Evolutionary conservation across 2,329 filamentous ascomycete genomes (phyloP), one percentile per base, ranked within the genome.

Genomic region (Sarocladium strictum): DNA sequence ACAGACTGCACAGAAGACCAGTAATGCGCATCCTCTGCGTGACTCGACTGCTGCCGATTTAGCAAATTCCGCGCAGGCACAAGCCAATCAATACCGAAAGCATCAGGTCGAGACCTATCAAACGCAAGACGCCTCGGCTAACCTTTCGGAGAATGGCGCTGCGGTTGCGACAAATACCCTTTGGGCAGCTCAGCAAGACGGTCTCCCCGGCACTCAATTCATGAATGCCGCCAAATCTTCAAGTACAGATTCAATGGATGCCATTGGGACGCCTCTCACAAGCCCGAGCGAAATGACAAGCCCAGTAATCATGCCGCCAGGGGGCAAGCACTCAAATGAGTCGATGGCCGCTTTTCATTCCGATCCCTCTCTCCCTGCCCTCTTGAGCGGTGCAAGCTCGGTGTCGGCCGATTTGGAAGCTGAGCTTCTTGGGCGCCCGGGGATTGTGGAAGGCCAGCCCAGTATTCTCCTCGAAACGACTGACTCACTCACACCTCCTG

Each of bases 381-480:
- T 86, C 7, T 72, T 86, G 11, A 86, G 83, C 55, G 80, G 83
- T 11, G 80, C 82, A 9, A 85, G 82, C 62, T 86, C 83, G 2
- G 76, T 85, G 10, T 86, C 81, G 14, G 81, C 79, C 1, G 83
- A 85, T 59, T 71, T 78, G 21, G 83, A 86, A 58, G 80, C 77
- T 1, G 83, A 86, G 50, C 80, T 84, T 37, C 69, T 84, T 2
- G 69, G 76, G 54, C 72, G 69, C 21, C 79, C 78, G 10, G 76
- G 75, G 4, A 68, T 73, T 5, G 69, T 79, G 6, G 70, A 69
- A 50, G 61, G 57, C 3, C 70, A 71, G 17, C 67, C 72, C 2
- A 70, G 76, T 11, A 65, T 78, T 1, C 69, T 81, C 24, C 50
- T 53, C 33, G 32, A 53, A 53, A 76, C 78, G 1, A 75, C 74